Conservation (phyloP, 495 filamentous ascomycete species). For the Thermochaetoides thermophila region DNA sequence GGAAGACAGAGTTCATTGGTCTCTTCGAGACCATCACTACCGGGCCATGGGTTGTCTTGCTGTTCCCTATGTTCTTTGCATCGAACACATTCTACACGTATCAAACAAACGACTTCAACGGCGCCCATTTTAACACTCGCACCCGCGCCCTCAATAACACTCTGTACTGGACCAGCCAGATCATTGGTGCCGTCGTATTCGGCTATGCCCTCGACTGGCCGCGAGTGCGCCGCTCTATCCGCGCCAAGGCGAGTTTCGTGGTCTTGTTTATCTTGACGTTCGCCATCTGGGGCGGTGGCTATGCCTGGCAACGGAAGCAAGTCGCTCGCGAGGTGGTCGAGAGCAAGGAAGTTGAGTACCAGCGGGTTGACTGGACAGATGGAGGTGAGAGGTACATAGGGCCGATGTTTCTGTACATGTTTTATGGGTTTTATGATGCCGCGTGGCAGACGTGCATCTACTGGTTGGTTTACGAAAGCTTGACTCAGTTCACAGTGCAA, state of each 20-base stretch:
- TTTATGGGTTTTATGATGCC: conserved; percentile 85
- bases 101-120: conserved; percentile 48
- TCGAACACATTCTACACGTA: conserved; percentile 75
- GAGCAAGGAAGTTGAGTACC: conserved; percentile 13
- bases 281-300: conserved; percentile 78
- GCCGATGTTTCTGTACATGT: conserved; percentile 84
- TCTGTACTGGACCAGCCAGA: conserved; percentile 80
- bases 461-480: conserved; percentile 43
- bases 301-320: conserved; percentile 55
- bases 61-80: conserved; percentile 80
- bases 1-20: conserved; percentile 62
- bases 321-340: conserved; percentile 33
- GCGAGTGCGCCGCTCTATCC: conserved; percentile 47
- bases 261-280: conserved; percentile 61
- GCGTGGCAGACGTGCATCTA: conserved; percentile 77
- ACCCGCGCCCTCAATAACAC: conserved; percentile 70
- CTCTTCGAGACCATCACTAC: conserved; percentile 57
- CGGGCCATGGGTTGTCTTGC: conserved; percentile 63
- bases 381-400: conserved; percentile 46
- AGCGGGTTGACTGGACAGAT: conserved; percentile 48
- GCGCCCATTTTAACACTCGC: conserved; percentile 64
- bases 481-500: neutral
- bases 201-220: conserved; percentile 61
- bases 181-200: conserved; percentile 66
- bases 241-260: conserved; percentile 57